Evolutionary conservation across 495 filamentous ascomycete species (phyloP).

Genomic region (Aspergillus wentii): DNA sequence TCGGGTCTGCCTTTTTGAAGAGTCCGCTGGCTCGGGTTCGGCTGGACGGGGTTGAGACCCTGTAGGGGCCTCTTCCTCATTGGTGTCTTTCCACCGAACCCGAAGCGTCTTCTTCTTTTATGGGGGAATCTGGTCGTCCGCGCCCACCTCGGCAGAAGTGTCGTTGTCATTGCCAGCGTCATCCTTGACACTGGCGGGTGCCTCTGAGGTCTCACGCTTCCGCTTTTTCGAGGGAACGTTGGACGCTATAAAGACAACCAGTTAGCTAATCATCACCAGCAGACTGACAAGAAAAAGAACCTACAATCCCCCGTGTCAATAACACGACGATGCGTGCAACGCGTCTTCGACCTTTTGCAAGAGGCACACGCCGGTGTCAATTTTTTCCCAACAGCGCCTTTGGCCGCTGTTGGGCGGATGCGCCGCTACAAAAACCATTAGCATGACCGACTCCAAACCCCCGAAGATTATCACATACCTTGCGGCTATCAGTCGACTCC

Average conservation of each 20-base stretch:
- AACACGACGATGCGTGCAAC: constrained; percentile 11
- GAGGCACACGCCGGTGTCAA: constrained; percentile 6
- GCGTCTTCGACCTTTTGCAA: constrained; percentile 11
- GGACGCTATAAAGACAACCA: not conserved
- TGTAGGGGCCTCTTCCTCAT: not conserved
- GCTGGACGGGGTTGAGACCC: not conserved
- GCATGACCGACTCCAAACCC: no score
- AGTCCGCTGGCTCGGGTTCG: not conserved
- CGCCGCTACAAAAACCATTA: not conserved
- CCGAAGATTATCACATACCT: no score
- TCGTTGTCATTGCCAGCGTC: constrained; percentile 1
- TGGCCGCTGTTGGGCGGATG: not conserved
- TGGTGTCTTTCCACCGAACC: not conserved
- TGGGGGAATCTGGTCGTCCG: constrained; percentile 1
- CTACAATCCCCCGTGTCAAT: constrained; percentile 1
- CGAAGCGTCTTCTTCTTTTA: not conserved
- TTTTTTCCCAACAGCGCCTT: not conserved
- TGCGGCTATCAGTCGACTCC: no score
- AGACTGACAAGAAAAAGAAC: not conserved
- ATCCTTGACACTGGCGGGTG: not conserved
- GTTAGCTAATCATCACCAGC: not conserved
- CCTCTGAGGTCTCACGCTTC: no score
- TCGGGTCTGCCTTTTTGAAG: not conserved
- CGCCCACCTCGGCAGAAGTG: not conserved
- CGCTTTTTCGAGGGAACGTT: not conserved